Evolutionary conservation across 2,329 filamentous ascomycete species (phyloP).

Genomic region (Zymoseptoria ardabiliae): DNA sequence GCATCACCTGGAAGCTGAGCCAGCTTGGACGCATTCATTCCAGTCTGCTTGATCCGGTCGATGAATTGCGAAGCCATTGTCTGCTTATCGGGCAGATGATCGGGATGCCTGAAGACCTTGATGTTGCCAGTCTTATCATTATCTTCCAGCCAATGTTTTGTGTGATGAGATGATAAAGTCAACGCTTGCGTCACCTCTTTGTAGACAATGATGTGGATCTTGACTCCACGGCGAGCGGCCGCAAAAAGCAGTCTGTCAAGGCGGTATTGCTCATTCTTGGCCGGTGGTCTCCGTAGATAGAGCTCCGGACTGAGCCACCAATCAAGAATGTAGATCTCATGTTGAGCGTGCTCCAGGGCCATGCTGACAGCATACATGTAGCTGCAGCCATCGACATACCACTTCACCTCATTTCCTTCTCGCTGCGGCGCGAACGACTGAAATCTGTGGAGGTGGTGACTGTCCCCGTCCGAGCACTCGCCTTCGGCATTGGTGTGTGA

Average conservation of each 20-base stretch:
- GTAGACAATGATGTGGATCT: conserved; percentile 81
- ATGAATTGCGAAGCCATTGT: conserved; percentile 54
- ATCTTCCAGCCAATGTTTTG: conserved; percentile 66
- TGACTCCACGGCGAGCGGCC: conserved; percentile 76
- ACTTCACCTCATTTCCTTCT: conserved; percentile 67
- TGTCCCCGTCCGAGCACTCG: conserved; percentile 31
- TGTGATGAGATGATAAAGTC: conserved; percentile 61
- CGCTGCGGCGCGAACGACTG: conserved; percentile 65
- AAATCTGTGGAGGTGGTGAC: conserved; percentile 45
- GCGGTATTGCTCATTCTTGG: conserved; percentile 73
- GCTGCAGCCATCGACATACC: conserved; percentile 71
- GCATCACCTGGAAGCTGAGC: conserved; percentile 64
- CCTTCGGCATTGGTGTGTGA: conserved; percentile 37
- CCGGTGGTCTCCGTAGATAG: conserved; percentile 75
- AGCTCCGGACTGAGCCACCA: conserved; percentile 83
- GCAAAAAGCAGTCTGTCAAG: conserved; percentile 75
- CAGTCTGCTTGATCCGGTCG: conserved; percentile 49
- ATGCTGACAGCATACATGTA: conserved; percentile 82
- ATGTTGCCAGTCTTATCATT: conserved; percentile 72
- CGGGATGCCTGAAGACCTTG: conserved; percentile 81
- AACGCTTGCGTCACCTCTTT: conserved; percentile 59
- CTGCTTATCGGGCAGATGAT: conserved; percentile 68
- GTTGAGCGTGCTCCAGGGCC: conserved; percentile 67
- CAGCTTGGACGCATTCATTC: conserved; percentile 47
- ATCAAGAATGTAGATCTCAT: conserved; percentile 71